These are phyloP conservation scores for Monosporascus sp. DNA, from an alignment of 2,329 filamentous ascomycete species.

Conservation along the genomic window DNA sequence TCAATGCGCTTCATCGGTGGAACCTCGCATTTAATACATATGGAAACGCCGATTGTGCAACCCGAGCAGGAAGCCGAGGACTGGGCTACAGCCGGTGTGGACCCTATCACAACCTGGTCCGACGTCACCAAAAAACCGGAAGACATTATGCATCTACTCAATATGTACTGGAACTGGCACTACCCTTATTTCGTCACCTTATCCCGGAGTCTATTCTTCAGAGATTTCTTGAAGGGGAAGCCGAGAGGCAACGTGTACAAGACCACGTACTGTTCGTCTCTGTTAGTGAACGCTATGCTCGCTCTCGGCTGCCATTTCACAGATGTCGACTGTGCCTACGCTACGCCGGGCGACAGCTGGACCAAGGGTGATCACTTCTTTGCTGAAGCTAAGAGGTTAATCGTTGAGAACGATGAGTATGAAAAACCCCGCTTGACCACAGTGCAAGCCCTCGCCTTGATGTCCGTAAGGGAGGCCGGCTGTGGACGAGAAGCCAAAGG, in stretches of 20 bases:
- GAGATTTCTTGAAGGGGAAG: constrained; percentile 73
- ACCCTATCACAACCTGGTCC: constrained; percentile 82
- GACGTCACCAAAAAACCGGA: constrained; percentile 73
- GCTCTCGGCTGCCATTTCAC: constrained; percentile 93
- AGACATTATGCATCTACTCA: constrained; percentile 79
- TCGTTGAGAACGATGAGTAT: constrained; percentile 88
- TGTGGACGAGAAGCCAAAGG: constrained; percentile 92
- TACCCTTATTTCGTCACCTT: constrained; percentile 94
- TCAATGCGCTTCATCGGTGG: constrained; percentile 88
- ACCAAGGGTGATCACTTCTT: constrained; percentile 97
- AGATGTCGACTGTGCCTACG: constrained; percentile 65
- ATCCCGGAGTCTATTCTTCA: constrained; percentile 79
- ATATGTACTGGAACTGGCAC: constrained; percentile 98
- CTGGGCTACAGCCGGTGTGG: constrained; percentile 47
- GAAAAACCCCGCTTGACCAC: constrained; percentile 84
- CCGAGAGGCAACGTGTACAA: constrained; percentile 44
- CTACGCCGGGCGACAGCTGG: constrained; percentile 64
- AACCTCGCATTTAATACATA: constrained; percentile 86
- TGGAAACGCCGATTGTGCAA: constrained; percentile 46
- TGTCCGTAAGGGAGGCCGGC: constrained; percentile 94
- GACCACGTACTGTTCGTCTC: constrained; percentile 76
- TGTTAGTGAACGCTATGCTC: constrained; percentile 91
- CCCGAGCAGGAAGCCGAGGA: constrained; percentile 40
- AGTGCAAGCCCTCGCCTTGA: constrained; percentile 86
- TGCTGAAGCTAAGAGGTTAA: constrained; percentile 81